These are phyloP conservation scores for Hibiscus tridactylites DNA, from an alignment of 345 rosid species.

Conservation along the genomic window DNA sequence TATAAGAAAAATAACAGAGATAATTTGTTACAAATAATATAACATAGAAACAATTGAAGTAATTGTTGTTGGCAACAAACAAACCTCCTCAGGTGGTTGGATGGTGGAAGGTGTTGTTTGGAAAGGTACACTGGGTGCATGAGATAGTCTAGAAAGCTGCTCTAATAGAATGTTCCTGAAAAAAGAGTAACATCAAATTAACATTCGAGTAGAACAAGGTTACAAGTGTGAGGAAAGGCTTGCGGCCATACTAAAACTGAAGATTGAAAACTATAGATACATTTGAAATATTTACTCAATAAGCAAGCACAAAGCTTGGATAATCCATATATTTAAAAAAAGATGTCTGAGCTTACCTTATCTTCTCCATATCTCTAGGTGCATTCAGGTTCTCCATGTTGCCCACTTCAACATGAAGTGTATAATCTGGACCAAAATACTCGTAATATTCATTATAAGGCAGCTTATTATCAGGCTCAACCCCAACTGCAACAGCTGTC, in stretches of 20 bases:
- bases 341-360: conserved; percentile 43
- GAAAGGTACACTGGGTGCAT: conserved; percentile 65
- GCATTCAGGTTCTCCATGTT: conserved; percentile 76
- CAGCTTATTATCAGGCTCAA: conserved; percentile 86
- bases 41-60: neutral
- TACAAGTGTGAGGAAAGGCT: neutral
- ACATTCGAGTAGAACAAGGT: conserved; percentile 1
- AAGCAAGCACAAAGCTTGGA: neutral
- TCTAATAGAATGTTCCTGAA: conserved; percentile 10
- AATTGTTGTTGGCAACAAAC: conserved; percentile 23
- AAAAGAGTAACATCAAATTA: neutral
- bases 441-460: conserved; percentile 93
- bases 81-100: conserved; percentile 57
- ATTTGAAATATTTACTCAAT: neutral
- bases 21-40: neutral
- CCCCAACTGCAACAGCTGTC: conserved; percentile 98
- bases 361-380: conserved; percentile 75
- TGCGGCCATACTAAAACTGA: neutral
- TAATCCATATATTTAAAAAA: neutral
- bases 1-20: neutral
- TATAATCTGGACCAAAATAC: conserved; percentile 94
- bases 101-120: conserved; percentile 43
- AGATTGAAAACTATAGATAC: neutral
- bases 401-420: conserved; percentile 79
- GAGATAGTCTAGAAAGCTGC: conserved; percentile 49